Evolutionary conservation across 2,329 filamentous ascomycete genomes (phyloP).

Genomic region (Diaporthe citri): DNA sequence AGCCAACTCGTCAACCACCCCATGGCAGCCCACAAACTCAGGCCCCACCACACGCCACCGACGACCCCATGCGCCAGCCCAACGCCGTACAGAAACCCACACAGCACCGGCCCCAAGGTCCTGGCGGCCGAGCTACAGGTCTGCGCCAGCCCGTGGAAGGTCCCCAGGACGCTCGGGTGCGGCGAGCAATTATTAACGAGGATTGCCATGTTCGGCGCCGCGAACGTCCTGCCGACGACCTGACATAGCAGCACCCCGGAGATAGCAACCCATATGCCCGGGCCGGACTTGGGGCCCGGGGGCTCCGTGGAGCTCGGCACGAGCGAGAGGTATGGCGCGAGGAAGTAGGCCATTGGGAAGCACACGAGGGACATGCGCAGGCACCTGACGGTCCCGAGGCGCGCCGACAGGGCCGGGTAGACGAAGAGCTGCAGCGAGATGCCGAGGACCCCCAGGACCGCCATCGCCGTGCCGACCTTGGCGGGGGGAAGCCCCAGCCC

Average conservation of each 20-base stretch:
- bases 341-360: slow-evolving; percentile 77
- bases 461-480: slow-evolving; percentile 82
- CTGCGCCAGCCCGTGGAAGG: slow-evolving; percentile 65
- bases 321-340: slow-evolving; percentile 78
- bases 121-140: slow-evolving; percentile 69
- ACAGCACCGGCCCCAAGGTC: slow-evolving; percentile 71
- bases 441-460: slow-evolving; percentile 81
- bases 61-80: slow-evolving; percentile 69
- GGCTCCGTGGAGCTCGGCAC: slow-evolving; percentile 67
- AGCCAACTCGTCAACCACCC: slow-evolving; percentile 65
- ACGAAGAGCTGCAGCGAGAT: slow-evolving; percentile 78
- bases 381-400: slow-evolving; percentile 75
- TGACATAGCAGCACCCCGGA: slow-evolving; percentile 72
- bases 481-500: slow-evolving; percentile 80
- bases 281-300: slow-evolving; percentile 63
- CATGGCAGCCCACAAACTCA: slow-evolving; percentile 62
- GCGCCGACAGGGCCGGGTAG: slow-evolving; percentile 76
- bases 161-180: slow-evolving; percentile 61
- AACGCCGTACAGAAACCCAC: slow-evolving; percentile 71
- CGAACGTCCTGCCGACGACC: slow-evolving; percentile 76
- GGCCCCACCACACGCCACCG: slow-evolving; percentile 69
- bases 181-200: slow-evolving; percentile 63
- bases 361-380: slow-evolving; percentile 77
- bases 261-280: slow-evolving; percentile 74
- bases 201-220: slow-evolving; percentile 60